Conservation (phyloP, 768 basidiomycete genomes). For the Hydnum rufescens region DNA sequence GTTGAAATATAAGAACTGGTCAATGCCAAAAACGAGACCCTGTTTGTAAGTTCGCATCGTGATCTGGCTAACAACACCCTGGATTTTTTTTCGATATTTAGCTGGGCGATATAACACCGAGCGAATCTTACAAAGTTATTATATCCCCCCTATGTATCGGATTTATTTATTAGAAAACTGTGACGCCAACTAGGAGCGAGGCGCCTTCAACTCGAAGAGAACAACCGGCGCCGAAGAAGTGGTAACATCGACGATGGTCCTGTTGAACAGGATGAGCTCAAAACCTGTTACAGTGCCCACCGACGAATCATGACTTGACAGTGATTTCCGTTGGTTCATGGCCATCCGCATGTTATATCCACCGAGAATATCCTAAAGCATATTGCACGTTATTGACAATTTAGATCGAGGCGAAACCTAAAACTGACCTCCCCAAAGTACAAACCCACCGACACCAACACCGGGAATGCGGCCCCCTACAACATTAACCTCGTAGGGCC, state of each 20-base stretch:
- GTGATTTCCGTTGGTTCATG: too few relatives aligned
- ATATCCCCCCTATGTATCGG: too few relatives aligned
- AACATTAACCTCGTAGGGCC: constrained; percentile 30
- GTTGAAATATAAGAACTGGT: background rate
- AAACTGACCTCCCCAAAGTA: constrained; percentile 15
- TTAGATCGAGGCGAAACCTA: background rate
- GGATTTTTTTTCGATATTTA: too few relatives aligned
- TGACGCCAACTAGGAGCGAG: too few relatives aligned
- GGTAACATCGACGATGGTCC: constrained; percentile 22
- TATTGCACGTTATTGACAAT: background rate
- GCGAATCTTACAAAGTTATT: too few relatives aligned
- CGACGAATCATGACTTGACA: constrained; percentile 36
- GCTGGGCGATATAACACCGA: too few relatives aligned
- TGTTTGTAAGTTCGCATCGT: constrained; percentile 34
- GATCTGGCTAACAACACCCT: constrained; percentile 43
- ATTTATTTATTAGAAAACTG: too few relatives aligned
- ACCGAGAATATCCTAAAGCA: constrained; percentile 41
- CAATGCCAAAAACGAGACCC: constrained; percentile 29
- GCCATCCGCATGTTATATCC: too few relatives aligned
- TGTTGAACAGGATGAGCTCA: constrained; percentile 38
- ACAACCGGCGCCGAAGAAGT: constrained; percentile 20
- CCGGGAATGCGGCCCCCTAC: too few relatives aligned
- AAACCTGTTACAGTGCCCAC: constrained; percentile 33
- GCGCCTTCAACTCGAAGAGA: constrained; percentile 29
- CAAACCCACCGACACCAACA: constrained; percentile 41